These are phyloP conservation scores for Annulohypoxylon stygium DNA, from an alignment of 495 filamentous ascomycete genomes.

Conservation along the genomic window DNA sequence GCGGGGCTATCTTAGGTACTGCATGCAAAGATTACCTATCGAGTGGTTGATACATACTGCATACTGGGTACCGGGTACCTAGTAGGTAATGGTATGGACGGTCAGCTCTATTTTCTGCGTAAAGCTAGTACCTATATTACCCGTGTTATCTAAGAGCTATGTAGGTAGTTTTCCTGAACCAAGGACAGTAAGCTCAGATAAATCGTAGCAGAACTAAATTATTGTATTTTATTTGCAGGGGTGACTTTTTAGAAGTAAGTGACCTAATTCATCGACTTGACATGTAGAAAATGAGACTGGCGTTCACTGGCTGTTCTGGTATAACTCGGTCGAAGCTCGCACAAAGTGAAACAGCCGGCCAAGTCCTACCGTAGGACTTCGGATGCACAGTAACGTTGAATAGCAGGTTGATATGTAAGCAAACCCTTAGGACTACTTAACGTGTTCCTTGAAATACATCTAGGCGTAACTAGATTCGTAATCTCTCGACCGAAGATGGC, in stretches of 20 bases:
- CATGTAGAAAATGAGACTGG: neutral
- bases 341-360: neutral
- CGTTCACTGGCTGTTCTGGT: neutral
- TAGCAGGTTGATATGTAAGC: neutral
- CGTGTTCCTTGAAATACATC: constrained; percentile 10
- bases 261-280: neutral
- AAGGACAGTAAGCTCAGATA: neutral
- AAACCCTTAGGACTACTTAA: constrained; percentile 2
- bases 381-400: neutral
- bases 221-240: neutral
- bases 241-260: neutral
- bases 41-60: neutral
- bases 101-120: neutral
- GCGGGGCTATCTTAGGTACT: neutral
- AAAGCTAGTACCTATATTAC: neutral
- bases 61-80: neutral
- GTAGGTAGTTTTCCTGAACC: neutral
- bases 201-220: neutral
- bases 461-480: neutral
- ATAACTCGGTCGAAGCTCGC: neutral
- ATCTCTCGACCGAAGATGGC: neutral
- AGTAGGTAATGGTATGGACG: neutral
- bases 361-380: constrained; percentile 24
- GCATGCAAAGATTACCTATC: neutral
- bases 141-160: neutral